Evolutionary conservation across 2,329 filamentous ascomycete species (phyloP), one percentile per base, ranked within the genome.

Genomic region (Aureobasidium uvarum): DNA sequence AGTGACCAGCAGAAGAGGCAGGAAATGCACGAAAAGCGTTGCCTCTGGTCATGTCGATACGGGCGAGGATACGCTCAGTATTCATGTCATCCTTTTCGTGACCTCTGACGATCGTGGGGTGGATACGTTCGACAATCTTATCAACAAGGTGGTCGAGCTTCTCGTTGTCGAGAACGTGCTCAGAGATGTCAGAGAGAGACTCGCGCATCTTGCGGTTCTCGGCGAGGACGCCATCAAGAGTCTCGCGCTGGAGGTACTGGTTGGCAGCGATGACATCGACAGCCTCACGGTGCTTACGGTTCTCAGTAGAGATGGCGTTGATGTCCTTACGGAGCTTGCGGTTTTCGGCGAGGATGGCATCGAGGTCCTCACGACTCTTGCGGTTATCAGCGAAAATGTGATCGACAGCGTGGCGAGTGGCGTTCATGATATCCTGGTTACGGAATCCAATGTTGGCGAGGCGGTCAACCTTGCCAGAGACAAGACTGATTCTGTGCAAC

Each of bases 1-100:
- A 23, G 6, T 52, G 31, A 13, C 46, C 46, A 31, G 23, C 25
- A 28, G 46, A 31, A 16, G 46, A 50, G 46, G 20, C 25, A 23
- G 46, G 46, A 31, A 25, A 31, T 3, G 25, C 23, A 23, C 25
- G 46, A 14, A 31, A 25, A 25, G 8, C 10, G 33, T 55, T 58
- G 23, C 39, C 20, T 13, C 4, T 43, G 46, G 16, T 45, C 38
- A 31, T 58, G 16, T 58, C 54, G 16, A 58, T 3, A 31, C 39
- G 25, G n/a, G 54, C 25, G 11, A 58, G 54, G 54, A 58, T 33
- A 11, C 54, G 38, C 39, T 58, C 54, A 31, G 36, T 56, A 23
- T 56, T 28, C 11, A 23, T 13, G 6, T 25, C 38, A 5, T 28
- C 23, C 36, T 58, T 28, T 10, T 58, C 25, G 14, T 13, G 8